Evolutionary conservation across 106 monocot species (phyloP), one percentile per base, ranked within the genome.

Genomic region (Allium sativum): DNA sequence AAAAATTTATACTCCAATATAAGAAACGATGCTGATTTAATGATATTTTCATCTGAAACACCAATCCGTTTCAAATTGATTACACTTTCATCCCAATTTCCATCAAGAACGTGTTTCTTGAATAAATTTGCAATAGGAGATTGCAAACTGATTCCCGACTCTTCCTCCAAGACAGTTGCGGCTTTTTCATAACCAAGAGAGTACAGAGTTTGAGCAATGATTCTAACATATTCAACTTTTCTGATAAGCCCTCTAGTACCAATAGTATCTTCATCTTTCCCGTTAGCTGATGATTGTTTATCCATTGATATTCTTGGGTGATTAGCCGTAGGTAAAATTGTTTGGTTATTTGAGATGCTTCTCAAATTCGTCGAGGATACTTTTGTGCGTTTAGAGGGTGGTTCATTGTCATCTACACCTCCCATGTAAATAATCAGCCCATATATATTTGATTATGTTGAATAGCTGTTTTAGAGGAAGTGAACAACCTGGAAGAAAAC

Each of bases 401-500:
- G 87, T 76, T 83, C 87, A 65, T 79, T 68, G 41, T 83, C 87
- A 16, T 74, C 79, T 72, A 77, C 58, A 74, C 83, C 79, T 80
- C 83, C 83, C 83, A 87, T 87, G 79, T 83, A 87, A 79, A 73
- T 18, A 69, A 73, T 83, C 70, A 87, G 73, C 83, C 79, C 87
- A 87, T 83, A 77, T 76, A 79, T 83, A 69, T 65, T 31, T 52
- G 8, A 52, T 52, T 40, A 65, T 31, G 16, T 52, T 51, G 31
- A 31, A 31, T 14, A 65, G 10, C 16, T 41, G 22, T 52, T 65
- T 9, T 48, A 4, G 48, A 12, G 21, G 62, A 48, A 19, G 9
- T 10, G 48, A 62, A 21, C 2, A 60, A n/a, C 51, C 64, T 65
- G 51, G 48, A 21, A 12, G 44, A 44, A 52, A 44, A 7, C 63